Evolutionary conservation across 2,329 filamentous ascomycete genomes (phyloP).

Genomic region (Neofusicoccum ribis): DNA sequence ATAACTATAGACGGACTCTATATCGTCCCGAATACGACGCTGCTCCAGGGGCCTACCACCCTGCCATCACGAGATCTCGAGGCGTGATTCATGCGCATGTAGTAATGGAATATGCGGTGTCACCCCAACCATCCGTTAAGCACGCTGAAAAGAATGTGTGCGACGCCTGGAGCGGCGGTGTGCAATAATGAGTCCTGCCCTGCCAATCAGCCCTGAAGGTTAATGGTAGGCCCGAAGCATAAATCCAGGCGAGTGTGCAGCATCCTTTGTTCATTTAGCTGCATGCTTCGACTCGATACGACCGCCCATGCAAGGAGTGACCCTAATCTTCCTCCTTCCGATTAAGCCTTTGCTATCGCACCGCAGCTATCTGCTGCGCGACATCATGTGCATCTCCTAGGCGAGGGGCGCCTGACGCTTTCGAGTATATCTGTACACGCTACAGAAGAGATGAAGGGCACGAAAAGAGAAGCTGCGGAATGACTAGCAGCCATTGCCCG

Average conservation of each 20-base stretch:
- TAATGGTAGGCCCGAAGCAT: conserved; percentile 14
- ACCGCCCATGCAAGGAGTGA: conserved; percentile 5
- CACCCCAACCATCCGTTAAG: conserved; percentile 13
- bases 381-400: conserved; percentile 5
- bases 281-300: neutral
- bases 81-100: conserved; percentile 15
- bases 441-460: neutral
- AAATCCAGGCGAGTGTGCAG: conserved; percentile 6
- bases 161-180: neutral
- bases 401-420: conserved; percentile 1
- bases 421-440: neutral
- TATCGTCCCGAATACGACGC: conserved; percentile 15
- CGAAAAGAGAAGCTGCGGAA: neutral
- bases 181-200: neutral
- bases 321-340: neutral
- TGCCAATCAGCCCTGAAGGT: conserved; percentile 2
- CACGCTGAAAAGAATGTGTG: conserved; percentile 8
- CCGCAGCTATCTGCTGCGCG: conserved; percentile 2
- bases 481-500: neutral
- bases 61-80: conserved; percentile 8
- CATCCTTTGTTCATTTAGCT: conserved; percentile 4
- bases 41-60: neutral
- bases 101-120: conserved; percentile 11
- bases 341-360: neutral
- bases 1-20: conserved; percentile 12